A percentile compares a stretch with the other conserved stretches of the same genome.
Conservation (phyloP, 805 yeast species). For the Starmera quercuum region DNA sequence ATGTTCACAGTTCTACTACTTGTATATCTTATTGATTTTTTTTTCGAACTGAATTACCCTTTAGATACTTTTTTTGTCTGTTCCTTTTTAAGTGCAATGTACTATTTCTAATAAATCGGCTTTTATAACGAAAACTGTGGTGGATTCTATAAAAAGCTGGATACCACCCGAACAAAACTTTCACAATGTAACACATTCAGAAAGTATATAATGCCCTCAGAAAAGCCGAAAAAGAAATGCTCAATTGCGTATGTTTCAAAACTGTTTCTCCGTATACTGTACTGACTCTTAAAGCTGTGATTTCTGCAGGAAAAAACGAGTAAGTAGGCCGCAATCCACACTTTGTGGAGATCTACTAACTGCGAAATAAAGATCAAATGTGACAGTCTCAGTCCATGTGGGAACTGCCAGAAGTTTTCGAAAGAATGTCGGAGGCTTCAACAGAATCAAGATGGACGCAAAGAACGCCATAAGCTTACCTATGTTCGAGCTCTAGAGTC, state of each 20-base stretch:
- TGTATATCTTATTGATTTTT: background rate
- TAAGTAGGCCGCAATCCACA: background rate
- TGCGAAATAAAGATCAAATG: background rate
- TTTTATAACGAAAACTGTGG: background rate
- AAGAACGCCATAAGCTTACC: background rate
- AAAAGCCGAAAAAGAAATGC: background rate
- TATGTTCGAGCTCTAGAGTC: background rate
- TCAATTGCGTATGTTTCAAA: background rate
- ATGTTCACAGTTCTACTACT: conserved; percentile 6
- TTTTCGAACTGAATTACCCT: too few relatives aligned
- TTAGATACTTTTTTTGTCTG: too few relatives aligned
- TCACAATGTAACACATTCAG: too few relatives aligned
- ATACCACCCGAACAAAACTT: background rate
- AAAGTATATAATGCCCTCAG: background rate
- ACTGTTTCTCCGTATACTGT: background rate
- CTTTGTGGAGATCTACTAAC: background rate
- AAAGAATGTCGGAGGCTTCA: background rate
- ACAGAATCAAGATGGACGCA: conserved; percentile 1
- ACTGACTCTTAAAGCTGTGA: background rate
- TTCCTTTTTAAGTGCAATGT: too few relatives aligned
- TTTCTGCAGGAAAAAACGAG: background rate
- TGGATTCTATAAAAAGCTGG: background rate
- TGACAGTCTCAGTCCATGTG: background rate
- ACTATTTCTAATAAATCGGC: too few relatives aligned
- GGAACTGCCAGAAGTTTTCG: background rate